Evolutionary conservation across 1,139 yeast species (phyloP).

Genomic region (Diutina scorzettiae): DNA sequence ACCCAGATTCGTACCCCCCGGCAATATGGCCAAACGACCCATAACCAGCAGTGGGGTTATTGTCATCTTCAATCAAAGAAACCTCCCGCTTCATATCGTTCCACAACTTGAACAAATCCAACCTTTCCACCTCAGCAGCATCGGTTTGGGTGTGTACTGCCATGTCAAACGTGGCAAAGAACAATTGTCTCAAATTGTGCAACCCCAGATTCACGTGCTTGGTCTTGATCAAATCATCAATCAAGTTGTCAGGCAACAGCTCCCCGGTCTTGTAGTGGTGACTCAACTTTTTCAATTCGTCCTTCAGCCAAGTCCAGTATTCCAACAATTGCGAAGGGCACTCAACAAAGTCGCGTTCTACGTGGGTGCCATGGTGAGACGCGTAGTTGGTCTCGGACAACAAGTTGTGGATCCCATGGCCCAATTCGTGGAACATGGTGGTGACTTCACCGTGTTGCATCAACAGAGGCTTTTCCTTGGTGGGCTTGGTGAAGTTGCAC

Average conservation of each 20-base stretch:
- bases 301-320: constrained; percentile 75
- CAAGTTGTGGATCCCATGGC: constrained; percentile 78
- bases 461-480: constrained; percentile 58
- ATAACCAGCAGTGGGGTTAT: constrained; percentile 47
- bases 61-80: constrained; percentile 45
- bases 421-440: constrained; percentile 82
- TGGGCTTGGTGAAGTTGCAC: constrained; percentile 76
- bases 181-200: constrained; percentile 60
- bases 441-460: constrained; percentile 70
- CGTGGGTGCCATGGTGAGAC: constrained; percentile 64
- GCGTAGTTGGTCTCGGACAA: constrained; percentile 55
- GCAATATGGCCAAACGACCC: constrained; percentile 74
- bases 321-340: constrained; percentile 87
- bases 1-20: constrained; percentile 80
- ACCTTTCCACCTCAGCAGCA: constrained; percentile 24
- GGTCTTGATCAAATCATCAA: constrained; percentile 48
- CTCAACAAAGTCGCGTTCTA: constrained; percentile 78
- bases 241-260: constrained; percentile 44
- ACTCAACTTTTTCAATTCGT: constrained; percentile 47
- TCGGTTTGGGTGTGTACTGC: constrained; percentile 44
- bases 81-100: constrained; percentile 48
- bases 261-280: constrained; percentile 55
- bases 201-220: constrained; percentile 72
- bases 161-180: constrained; percentile 70
- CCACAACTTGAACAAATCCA: constrained; percentile 49